Base-by-base conservation (phyloP, 2,329 filamentous ascomycete species). In the Lachnellula arida region DNA sequence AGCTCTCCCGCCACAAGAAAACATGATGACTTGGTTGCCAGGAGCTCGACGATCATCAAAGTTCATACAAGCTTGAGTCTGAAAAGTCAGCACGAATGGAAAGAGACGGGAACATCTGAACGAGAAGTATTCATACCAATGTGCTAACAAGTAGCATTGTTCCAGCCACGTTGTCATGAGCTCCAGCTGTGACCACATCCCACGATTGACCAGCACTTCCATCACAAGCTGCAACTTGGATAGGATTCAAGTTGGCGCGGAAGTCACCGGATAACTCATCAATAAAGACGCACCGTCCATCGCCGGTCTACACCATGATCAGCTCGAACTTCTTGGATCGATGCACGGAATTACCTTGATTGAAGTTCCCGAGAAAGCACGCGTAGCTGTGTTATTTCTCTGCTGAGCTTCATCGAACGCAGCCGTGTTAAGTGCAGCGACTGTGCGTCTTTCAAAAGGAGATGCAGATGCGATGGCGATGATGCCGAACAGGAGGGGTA, bases 51-150 rank as follows among this genome's bases (percentile, higher is more conserved):
- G 75, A 11, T 77, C 76, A 59, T 85, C 81, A 58, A 81, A 81
- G 71, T 81, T 84, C 63, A 82, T 71, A 64, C 81, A 84, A 44
- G 80, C 81, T 65, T 82, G 76, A 1, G 81, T 84, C 71, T 75
- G 60, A 44, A 34, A 28, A 46, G 55, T 60, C 55, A 61, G 56
- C 15, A 17, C 2, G 5, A 6, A 19, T 28, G n/a, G n/a, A n/a
- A n/a, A n/a, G n/a, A n/a, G n/a, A n/a, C n/a, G n/a, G n/a, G n/a
- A n/a, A n/a, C n/a, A n/a, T 23, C 22, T 23, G 22, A 2, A n/a
- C n/a, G 4, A 25, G 12, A 32, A 34, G 28, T 49, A 14, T 3
- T 64, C 70, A 57, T 61, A 76, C 75, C 61, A 81, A 67, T 3
- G 78, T 79, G 72, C 76, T 84, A 44, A 83, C 81, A 39, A 84